Percentiles rank a stretch among this genome's conserved stretches.
Conservation (phyloP, 208 protist genomes). For the Novymonas esmeraldas region DNA sequence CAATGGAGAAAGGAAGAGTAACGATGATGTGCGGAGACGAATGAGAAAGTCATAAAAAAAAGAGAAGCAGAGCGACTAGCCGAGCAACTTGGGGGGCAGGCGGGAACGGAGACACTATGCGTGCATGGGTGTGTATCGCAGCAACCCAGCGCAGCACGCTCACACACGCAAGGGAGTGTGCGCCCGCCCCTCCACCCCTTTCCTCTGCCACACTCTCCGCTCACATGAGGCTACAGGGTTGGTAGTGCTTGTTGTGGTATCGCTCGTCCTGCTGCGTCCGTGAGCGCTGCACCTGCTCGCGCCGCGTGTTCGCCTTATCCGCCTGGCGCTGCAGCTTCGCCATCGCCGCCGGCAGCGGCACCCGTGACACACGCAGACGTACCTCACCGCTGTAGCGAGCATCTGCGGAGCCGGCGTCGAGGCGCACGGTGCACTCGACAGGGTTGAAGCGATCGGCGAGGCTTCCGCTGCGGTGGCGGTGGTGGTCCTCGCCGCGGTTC, state of each 20-base stretch:
- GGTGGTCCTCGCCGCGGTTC: constrained; percentile 13
- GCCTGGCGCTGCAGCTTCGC: constrained; percentile 28
- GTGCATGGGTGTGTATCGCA: no score
- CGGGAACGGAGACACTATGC: no score
- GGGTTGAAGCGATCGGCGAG: constrained; percentile 33
- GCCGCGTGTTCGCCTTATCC: constrained; percentile 31
- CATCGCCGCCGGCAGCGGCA: constrained; percentile 41
- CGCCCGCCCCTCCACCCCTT: not conserved
- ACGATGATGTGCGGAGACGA: not conserved
- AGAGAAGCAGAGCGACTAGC: not conserved
- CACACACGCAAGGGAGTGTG: no score
- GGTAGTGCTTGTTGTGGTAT: constrained; percentile 33
- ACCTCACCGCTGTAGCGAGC: constrained; percentile 39
- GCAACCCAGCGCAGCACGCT: no score
- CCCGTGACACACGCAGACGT: constrained; percentile 48
- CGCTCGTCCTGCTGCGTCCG: constrained; percentile 13
- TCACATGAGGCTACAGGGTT: constrained; percentile 38
- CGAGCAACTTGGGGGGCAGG: not conserved
- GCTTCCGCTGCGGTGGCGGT: not conserved
- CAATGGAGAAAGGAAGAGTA: not conserved
- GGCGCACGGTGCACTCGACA: constrained; percentile 33
- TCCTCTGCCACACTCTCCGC: constrained; percentile 5
- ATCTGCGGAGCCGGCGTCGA: constrained; percentile 16
- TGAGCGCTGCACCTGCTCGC: not conserved
- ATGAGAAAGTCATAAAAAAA: not conserved